These are phyloP conservation scores for Corymbia citriodora DNA, from an alignment of 441 rosid species.

Conservation along the genomic window DNA sequence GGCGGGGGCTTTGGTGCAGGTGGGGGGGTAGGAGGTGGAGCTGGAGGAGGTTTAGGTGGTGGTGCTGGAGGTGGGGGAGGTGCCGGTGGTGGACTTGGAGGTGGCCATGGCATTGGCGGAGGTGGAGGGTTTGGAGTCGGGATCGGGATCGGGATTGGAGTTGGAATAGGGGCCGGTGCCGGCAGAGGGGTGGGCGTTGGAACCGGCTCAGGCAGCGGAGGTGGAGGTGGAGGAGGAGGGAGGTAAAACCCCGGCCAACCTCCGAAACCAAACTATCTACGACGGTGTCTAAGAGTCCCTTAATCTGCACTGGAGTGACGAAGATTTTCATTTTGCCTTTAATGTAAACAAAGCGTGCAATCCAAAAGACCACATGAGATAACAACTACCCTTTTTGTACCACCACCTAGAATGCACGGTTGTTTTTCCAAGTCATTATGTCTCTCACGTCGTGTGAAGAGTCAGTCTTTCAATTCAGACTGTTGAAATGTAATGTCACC, in stretches of 20 bases:
- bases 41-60: background rate
- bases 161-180: conserved; percentile 1
- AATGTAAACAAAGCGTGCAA: background rate
- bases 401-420: background rate
- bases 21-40: background rate
- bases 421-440: background rate
- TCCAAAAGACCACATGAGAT: background rate
- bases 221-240: conserved; percentile 7
- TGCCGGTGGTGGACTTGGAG: background rate
- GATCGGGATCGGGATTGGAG: conserved; percentile 3
- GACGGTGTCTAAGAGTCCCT: background rate
- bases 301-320: background rate
- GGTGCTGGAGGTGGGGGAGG: background rate
- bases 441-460: background rate
- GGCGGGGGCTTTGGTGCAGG: background rate
- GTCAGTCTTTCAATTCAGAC: background rate
- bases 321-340: background rate
- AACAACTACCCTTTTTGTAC: background rate
- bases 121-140: conserved; percentile 4
- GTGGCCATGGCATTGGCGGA: background rate
- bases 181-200: conserved; percentile 7
- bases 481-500: background rate
- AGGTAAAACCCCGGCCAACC: background rate
- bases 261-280: background rate
- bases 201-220: background rate